phyloP scores from a whole-genome alignment of 2,329 filamentous ascomycete genomes.

The Aspergillus proliferans region DNA sequence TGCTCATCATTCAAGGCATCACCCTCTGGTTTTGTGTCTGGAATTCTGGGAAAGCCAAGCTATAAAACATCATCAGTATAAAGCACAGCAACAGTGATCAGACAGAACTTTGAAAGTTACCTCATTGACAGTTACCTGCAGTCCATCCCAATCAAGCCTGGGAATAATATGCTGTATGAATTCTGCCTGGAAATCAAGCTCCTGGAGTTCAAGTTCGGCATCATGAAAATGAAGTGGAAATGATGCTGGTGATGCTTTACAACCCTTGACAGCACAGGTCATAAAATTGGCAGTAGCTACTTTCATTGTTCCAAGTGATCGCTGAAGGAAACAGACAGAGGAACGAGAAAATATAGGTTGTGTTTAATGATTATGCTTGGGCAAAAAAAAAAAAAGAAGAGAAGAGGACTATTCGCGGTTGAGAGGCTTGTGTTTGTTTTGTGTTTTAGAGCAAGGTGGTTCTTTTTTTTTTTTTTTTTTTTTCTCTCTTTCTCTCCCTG shows the following conservation, averaged over 20 bases:
- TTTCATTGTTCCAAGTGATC: slow-evolving; percentile 60
- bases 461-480: too few relatives aligned
- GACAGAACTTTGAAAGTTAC: slow-evolving; percentile 11
- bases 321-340: not conserved
- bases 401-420: too few relatives aligned
- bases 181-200: slow-evolving; percentile 71
- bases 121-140: slow-evolving; percentile 69
- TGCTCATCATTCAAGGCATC: slow-evolving; percentile 61
- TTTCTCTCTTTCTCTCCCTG: too few relatives aligned
- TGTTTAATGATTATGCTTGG: too few relatives aligned
- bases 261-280: slow-evolving; percentile 90
- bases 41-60: slow-evolving; percentile 73
- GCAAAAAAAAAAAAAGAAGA: too few relatives aligned
- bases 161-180: slow-evolving; percentile 82
- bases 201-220: slow-evolving; percentile 79
- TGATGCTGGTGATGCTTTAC: slow-evolving; percentile 71
- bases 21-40: slow-evolving; percentile 57
- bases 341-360: not conserved
- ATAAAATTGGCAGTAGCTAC: slow-evolving; percentile 93
- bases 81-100: not conserved
- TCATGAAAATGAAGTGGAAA: slow-evolving; percentile 92
- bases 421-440: too few relatives aligned
- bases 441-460: too few relatives aligned
- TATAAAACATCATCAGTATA: slow-evolving; percentile 31
- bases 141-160: slow-evolving; percentile 78